phyloP scores from a whole-genome alignment of 1,139 yeast genomes.

The Hemisphaericaspora lyxosophila region DNA sequence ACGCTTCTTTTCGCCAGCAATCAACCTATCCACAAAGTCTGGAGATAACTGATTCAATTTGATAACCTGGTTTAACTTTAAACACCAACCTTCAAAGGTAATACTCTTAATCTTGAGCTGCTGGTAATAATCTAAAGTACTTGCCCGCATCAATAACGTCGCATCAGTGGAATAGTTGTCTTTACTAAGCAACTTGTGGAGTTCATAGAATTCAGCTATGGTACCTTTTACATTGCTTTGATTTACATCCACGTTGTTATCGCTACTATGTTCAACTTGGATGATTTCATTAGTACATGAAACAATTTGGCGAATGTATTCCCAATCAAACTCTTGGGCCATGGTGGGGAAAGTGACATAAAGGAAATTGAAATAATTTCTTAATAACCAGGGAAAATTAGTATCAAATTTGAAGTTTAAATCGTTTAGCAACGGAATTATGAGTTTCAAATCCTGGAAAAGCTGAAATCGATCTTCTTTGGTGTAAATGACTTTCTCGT shows the following conservation, averaged over 20 bases:
- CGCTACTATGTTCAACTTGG: constrained; percentile 30
- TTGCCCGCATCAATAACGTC: constrained; percentile 12
- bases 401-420: constrained; percentile 27
- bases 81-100: constrained; percentile 13
- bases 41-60: no score
- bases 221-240: constrained; percentile 23
- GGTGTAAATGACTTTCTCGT: constrained; percentile 10
- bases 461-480: constrained; percentile 16
- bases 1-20: not conserved
- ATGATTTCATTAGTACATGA: constrained; percentile 25
- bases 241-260: constrained; percentile 21
- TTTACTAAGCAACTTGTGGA: constrained; percentile 18
- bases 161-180: constrained; percentile 5
- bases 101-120: constrained; percentile 2
- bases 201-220: constrained; percentile 22
- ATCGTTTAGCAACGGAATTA: constrained; percentile 34
- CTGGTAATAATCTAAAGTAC: constrained; percentile 11
- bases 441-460: constrained; percentile 19
- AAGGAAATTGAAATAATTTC: constrained; percentile 22
- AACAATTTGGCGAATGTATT: constrained; percentile 25
- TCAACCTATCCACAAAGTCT: no score
- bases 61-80: constrained; percentile 5
- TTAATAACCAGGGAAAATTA: constrained; percentile 23
- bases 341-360: constrained; percentile 21
- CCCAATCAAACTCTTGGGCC: constrained; percentile 19